Conservation (phyloP, 202 grass and related monocot species). For the Bolboschoenoplectus hybrid region DNA sequence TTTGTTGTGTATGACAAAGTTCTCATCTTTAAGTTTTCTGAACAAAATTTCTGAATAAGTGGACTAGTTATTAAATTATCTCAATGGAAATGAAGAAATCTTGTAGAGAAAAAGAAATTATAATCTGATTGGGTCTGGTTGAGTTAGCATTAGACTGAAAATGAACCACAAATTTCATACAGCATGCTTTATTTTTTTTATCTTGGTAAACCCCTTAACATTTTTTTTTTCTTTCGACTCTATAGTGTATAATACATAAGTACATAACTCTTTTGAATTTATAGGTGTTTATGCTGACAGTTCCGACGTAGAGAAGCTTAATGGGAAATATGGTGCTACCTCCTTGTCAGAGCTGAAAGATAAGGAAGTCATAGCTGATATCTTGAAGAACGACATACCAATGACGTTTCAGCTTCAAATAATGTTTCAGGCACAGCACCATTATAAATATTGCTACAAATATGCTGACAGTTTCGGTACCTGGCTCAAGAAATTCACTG, state of each 20-base stretch:
- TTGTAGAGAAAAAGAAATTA: background rate
- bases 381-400: slow-evolving; percentile 75
- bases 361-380: slow-evolving; percentile 55
- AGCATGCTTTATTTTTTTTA: background rate
- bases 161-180: background rate
- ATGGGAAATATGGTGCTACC: slow-evolving; percentile 56
- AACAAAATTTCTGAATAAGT: no score
- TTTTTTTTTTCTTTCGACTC: background rate
- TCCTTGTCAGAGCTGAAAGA: slow-evolving; percentile 54
- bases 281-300: slow-evolving; percentile 82
- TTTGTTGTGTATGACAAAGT: no score
- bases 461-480: slow-evolving; percentile 44
- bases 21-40: no score
- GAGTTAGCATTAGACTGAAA: background rate
- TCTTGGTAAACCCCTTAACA: background rate
- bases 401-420: no score
- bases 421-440: no score
- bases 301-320: slow-evolving; percentile 56
- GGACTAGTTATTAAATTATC: no score
- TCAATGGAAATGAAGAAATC: no score
- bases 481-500: slow-evolving; percentile 67
- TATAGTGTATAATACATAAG: background rate
- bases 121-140: background rate
- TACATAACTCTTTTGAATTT: background rate
- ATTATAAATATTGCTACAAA: no score